These are phyloP conservation scores for Dysphania ambrosioides DNA, from an alignment of 148 eudicot genomes.

Conservation along the genomic window DNA sequence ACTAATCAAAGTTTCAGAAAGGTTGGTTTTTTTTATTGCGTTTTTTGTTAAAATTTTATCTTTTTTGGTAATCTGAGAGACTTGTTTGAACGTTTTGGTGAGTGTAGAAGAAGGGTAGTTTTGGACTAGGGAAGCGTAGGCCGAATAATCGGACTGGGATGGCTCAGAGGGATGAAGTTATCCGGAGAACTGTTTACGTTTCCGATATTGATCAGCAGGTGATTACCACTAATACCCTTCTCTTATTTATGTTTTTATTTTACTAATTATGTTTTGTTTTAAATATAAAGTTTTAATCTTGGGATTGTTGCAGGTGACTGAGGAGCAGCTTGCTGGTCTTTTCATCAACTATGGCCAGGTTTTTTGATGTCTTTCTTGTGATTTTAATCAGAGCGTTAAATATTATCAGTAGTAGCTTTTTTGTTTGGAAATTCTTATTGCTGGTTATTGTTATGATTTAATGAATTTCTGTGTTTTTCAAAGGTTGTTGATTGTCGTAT, in stretches of 20 bases:
- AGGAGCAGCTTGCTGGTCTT: slow-evolving; percentile 81
- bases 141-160: slow-evolving; percentile 61
- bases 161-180: slow-evolving; percentile 86
- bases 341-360: slow-evolving; percentile 80
- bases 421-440: too few species aligned
- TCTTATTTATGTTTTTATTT: too few species aligned
- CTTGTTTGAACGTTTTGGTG: not conserved
- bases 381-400: not conserved
- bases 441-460: not conserved
- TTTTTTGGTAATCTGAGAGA: not conserved
- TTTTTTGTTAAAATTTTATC: not conserved
- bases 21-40: not conserved
- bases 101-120: slow-evolving; percentile 36
- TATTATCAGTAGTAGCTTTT: not conserved
- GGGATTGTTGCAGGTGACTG: slow-evolving; percentile 55
- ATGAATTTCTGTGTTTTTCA: too few species aligned
- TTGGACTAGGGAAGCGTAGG: slow-evolving; percentile 54
- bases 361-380: slow-evolving; percentile 3
- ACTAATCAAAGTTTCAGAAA: not conserved
- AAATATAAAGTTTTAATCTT: too few species aligned
- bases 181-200: slow-evolving; percentile 89
- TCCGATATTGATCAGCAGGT: slow-evolving; percentile 98
- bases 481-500: slow-evolving; percentile 98
- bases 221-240: too few species aligned
- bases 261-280: too few species aligned